Evolutionary conservation across 495 filamentous ascomycete species (phyloP), one percentile per base, ranked within the genome.

Genomic region (Astrocystis sublimbata): DNA sequence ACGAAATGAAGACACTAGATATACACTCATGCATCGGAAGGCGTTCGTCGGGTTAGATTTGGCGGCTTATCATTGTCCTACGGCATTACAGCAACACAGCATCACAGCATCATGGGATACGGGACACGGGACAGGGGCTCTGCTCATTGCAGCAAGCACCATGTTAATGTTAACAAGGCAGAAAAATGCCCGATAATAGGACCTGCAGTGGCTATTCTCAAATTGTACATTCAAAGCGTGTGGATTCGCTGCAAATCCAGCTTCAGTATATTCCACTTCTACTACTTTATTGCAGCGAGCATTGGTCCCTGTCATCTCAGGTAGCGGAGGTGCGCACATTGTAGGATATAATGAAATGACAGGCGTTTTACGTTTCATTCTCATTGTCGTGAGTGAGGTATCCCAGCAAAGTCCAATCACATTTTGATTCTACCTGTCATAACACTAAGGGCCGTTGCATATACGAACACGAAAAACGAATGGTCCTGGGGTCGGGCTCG

Each of bases 1-100:
- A 56, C 47, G 23, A 56, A 24, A 26, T 45, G 21, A 56, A 24
- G 26, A 41, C 19, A 15, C 17, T 49, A 26, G 47, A 42, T 10
- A 21, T 62, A 62, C n/a, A 41, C 5, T 62, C 41, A 47, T 62
- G 60, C 60, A 62, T 62, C 9, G 60, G 51, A 51, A 13, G 60
- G 60, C 60, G 60, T 62, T 62, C 8, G 23, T 31, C 17, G 58
- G 47, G 28, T 53, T 53, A 61, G 36, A 53, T 19, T 50, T 31
- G 15, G 33, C n/a, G 13, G 28, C 6, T 41, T 35, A n/a, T n/a
- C n/a, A n/a, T 50, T 8, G 24, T 26, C 1, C 46, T 49, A 9
- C 46, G 4, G 43, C 45, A 35, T 24, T 10, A 19, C 13, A 24
- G n/a, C n/a, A 50, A n/a, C 6, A 8, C 13, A 3, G 46, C n/a